Conservation (phyloP, 129 eudicot genomes). For the sunflower (Helianthus annuus) region HanXRQr2.0-SUNRISE NC_035438.2:145622277-145622776, state of each 20-base stretch:
- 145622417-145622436: neutral
- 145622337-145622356: constrained; percentile 9
- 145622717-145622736: constrained; percentile 93
- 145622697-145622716: constrained; percentile 85
- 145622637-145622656: too few species aligned
- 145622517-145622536: too few species aligned
- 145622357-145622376: constrained; percentile 55
- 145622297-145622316: too few species aligned
- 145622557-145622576: too few species aligned
- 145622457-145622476: neutral
- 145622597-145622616: constrained; percentile 57
- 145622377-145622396: constrained; percentile 72
- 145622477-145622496: too few species aligned
- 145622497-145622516: too few species aligned
- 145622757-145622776: constrained; percentile 52
- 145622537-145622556: too few species aligned
- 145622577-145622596: constrained; percentile 47
- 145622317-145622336: too few species aligned
- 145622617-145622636: constrained; percentile 73
- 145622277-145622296: constrained; percentile 24
- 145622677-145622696: constrained; percentile 86
- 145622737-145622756: constrained; percentile 96
- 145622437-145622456: neutral
- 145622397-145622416: constrained; percentile 46
- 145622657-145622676: constrained; percentile 23